Conservation (phyloP, 1,284 basidiomycete genomes). For the Trichosporon coremiiforme region DNA sequence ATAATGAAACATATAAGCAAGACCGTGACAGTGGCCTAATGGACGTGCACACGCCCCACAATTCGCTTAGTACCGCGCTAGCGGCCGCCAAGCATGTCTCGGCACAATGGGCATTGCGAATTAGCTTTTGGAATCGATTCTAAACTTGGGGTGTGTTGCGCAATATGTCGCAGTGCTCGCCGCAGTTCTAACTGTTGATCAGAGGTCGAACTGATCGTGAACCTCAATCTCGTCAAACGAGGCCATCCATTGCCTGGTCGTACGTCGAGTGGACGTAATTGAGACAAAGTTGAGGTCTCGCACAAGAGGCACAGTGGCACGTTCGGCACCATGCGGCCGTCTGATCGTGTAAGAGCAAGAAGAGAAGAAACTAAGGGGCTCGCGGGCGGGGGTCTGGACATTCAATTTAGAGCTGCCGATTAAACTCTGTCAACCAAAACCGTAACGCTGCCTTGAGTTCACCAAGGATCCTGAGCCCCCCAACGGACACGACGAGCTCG, state of each 20-base stretch:
- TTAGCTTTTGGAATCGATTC: slow-evolving; percentile 1
- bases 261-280: neutral
- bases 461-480: neutral
- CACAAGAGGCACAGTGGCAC: too few species aligned
- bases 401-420: neutral
- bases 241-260: neutral
- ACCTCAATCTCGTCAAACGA: neutral
- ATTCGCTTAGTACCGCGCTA: neutral
- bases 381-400: neutral
- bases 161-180: neutral
- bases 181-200: neutral
- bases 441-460: neutral
- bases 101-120: neutral
- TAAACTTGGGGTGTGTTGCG: neutral
- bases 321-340: too few species aligned
- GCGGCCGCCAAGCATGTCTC: neutral
- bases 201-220: neutral
- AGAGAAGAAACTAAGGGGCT: neutral
- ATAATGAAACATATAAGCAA: slow-evolving; percentile 2
- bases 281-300: neutral
- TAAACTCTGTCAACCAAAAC: neutral
- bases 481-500: too few species aligned
- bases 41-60: neutral
- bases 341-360: neutral
- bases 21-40: neutral